Evolutionary conservation across 2,329 filamentous ascomycete species (phyloP).

Genomic region (Colletotrichum sp.): DNA sequence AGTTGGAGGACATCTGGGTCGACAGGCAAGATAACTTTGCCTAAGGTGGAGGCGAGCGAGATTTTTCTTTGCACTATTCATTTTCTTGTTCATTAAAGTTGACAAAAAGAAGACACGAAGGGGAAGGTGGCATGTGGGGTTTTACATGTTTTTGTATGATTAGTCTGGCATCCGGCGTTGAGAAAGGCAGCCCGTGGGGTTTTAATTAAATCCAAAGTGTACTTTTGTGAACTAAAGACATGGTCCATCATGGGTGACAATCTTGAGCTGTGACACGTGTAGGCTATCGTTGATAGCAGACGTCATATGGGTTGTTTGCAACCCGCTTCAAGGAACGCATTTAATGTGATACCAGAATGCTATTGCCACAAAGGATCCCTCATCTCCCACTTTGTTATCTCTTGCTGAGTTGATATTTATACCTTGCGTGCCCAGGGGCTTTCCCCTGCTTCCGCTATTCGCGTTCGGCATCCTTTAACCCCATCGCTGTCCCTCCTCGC

Average conservation of each 20-base stretch:
- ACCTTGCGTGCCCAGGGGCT: neutral
- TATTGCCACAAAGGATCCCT: neutral
- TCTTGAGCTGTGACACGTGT: neutral
- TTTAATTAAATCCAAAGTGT: constrained; percentile 12
- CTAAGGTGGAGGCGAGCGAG: constrained; percentile 46
- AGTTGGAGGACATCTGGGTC: constrained; percentile 96
- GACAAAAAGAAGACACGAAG: neutral
- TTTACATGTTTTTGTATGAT: neutral
- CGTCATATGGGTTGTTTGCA: accelerated
- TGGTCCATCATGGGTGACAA: neutral
- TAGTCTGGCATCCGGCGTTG: neutral
- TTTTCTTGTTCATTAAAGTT: neutral
- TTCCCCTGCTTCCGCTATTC: neutral
- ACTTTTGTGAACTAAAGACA: neutral
- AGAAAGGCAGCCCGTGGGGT: neutral
- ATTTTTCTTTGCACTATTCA: neutral
- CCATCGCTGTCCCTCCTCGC: too few relatives aligned
- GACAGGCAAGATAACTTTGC: constrained; percentile 94
- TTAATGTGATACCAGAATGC: too few relatives aligned
- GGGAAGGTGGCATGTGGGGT: neutral
- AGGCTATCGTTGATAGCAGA: neutral
- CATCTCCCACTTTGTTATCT: neutral
- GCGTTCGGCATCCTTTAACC: too few relatives aligned
- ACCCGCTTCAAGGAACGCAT: too few relatives aligned
- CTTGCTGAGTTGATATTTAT: accelerated